Conservation (phyloP, 495 filamentous ascomycete genomes). For the Trichoderma reesei region DNA sequence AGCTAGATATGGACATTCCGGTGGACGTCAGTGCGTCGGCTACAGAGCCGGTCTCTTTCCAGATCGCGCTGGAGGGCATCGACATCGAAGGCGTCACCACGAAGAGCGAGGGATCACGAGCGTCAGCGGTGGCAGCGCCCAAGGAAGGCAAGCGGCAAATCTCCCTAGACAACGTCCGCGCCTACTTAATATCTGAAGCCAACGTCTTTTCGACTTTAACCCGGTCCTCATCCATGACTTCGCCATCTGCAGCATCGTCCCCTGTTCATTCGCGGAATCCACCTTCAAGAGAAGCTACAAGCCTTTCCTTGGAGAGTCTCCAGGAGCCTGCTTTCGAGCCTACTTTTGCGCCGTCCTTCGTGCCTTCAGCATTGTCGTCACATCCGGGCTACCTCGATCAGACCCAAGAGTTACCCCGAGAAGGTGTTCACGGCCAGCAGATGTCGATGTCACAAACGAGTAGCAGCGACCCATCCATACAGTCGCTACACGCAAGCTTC, state of each 20-base stretch:
- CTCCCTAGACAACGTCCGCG: slow-evolving; percentile 50
- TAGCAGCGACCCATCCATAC: not conserved
- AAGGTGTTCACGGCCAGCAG: not conserved
- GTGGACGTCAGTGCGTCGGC: slow-evolving; percentile 44
- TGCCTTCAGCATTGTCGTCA: not conserved
- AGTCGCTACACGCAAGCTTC: not conserved
- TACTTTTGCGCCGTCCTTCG: not conserved
- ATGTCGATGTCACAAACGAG: not conserved
- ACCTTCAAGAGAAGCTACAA: slow-evolving; percentile 17
- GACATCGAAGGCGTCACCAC: slow-evolving; percentile 56
- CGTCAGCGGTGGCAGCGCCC: slow-evolving; percentile 19
- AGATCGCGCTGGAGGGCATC: slow-evolving; percentile 56
- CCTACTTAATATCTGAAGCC: slow-evolving; percentile 61
- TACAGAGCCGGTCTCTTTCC: slow-evolving; percentile 48
- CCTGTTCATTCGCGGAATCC: slow-evolving; percentile 20
- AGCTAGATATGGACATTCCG: slow-evolving; percentile 53
- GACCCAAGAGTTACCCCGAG: slow-evolving; percentile 16
- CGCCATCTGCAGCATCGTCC: slow-evolving; percentile 44
- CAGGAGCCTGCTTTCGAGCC: not conserved
- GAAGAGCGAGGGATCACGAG: slow-evolving; percentile 21
- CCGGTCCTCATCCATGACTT: slow-evolving; percentile 49
- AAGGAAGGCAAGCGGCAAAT: slow-evolving; percentile 59
- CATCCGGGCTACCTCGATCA: not conserved
- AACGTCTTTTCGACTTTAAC: slow-evolving; percentile 59
- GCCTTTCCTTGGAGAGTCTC: not conserved